phyloP scores from a whole-genome alignment of 2,329 filamentous ascomycete genomes.

The Pseudogymnoascus sp. region DNA sequence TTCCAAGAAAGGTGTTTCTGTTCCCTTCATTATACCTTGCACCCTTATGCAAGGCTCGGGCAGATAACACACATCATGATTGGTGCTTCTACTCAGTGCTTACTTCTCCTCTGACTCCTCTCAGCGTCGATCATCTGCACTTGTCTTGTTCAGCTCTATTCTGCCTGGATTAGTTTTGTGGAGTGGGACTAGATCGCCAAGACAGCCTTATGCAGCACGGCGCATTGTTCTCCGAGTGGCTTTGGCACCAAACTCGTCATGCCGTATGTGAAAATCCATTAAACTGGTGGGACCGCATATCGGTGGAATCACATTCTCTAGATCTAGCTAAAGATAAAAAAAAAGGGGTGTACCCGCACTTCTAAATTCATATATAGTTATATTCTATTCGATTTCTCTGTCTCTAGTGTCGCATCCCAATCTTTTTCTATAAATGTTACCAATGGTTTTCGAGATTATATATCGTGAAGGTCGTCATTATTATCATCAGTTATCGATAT shows the following conservation, averaged over 20 bases:
- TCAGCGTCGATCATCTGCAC: neutral
- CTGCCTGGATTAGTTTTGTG: neutral
- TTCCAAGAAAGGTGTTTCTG: neutral
- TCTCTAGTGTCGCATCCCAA: neutral
- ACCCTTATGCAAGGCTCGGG: neutral
- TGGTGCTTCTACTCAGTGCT: neutral
- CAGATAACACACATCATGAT: neutral
- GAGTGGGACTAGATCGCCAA: neutral
- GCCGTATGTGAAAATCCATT: too few relatives aligned
- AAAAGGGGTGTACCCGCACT: too few relatives aligned
- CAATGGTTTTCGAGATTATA: neutral
- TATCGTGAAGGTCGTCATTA: neutral
- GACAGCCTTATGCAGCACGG: neutral
- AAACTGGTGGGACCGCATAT: too few relatives aligned
- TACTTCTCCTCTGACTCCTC: neutral
- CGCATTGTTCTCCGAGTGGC: neutral
- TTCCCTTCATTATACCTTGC: neutral
- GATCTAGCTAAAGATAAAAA: too few relatives aligned
- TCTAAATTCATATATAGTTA: neutral
- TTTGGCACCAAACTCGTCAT: neutral
- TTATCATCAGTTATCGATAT: neutral
- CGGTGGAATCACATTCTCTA: too few relatives aligned
- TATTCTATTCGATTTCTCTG: neutral
- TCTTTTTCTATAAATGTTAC: neutral
- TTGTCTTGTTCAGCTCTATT: neutral